Percentiles rank a stretch among this genome's conserved stretches.
These are phyloP conservation scores for Globisporangium alternatum DNA, from an alignment of 352 stramenopile genomes.

Conservation along the genomic window DNA sequence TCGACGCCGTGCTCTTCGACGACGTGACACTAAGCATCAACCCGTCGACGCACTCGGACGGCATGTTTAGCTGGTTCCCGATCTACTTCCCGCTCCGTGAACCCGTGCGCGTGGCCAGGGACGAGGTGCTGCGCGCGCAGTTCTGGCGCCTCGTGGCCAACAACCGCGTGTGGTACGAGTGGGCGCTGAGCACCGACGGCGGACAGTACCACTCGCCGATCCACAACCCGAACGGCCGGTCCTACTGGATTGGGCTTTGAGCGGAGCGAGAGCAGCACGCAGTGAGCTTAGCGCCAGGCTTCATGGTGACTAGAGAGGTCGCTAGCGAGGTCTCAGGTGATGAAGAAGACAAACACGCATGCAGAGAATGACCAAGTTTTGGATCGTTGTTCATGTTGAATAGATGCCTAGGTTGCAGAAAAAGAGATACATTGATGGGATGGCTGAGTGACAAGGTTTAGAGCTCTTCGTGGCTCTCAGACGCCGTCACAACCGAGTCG, in stretches of 20 bases:
- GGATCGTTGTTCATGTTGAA: too few species aligned
- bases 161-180: slow-evolving; percentile 98
- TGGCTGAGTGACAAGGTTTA: slow-evolving; percentile 3
- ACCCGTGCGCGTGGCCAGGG: slow-evolving; percentile 82
- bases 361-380: too few species aligned
- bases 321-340: neutral
- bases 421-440: too few species aligned
- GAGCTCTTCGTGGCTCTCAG: slow-evolving; percentile 24
- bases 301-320: neutral
- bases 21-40: slow-evolving; percentile 95
- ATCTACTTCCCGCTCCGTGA: slow-evolving; percentile 96
- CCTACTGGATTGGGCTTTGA: slow-evolving; percentile 94
- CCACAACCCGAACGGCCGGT: slow-evolving; percentile 96
- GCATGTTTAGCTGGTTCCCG: slow-evolving; percentile 99
- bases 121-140: slow-evolving; percentile 79
- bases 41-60: slow-evolving; percentile 92
- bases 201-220: slow-evolving; percentile 67
- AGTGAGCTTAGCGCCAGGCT: neutral
- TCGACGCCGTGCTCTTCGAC: slow-evolving; percentile 94
- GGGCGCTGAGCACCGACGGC: slow-evolving; percentile 73
- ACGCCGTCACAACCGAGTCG: slow-evolving; percentile 10
- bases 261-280: neutral
- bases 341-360: too few species aligned
- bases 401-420: neutral
- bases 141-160: slow-evolving; percentile 92